Evolutionary conservation across 2,329 filamentous ascomycete genomes (phyloP).

Genomic region (Pseudopyricularia cyperi): DNA sequence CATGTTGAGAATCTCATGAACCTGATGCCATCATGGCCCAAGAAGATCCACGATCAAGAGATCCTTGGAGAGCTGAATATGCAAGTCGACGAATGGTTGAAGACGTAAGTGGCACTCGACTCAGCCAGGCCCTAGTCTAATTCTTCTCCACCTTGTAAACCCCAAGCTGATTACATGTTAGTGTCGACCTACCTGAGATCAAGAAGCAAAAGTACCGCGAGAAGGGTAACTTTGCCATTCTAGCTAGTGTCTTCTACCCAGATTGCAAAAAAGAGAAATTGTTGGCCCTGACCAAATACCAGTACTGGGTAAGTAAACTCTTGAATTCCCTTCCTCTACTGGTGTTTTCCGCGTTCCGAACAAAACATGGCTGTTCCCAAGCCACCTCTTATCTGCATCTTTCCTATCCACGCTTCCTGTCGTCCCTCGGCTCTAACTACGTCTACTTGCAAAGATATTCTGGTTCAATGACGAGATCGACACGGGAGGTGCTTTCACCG

Average conservation of each 20-base stretch:
- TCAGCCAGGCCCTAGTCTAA: neutral
- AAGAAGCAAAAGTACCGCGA: neutral
- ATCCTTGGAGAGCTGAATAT: neutral
- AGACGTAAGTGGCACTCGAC: neutral
- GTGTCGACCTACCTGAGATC: neutral
- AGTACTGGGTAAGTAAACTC: neutral
- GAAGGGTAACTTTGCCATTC: neutral
- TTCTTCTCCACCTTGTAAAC: neutral
- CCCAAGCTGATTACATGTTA: neutral
- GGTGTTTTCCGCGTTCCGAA: no score
- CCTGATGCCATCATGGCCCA: neutral
- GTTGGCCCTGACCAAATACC: neutral
- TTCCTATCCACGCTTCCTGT: no score
- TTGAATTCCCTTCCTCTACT: no score
- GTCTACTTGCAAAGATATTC: neutral
- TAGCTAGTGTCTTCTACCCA: neutral
- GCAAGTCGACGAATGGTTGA: neutral
- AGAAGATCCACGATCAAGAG: neutral
- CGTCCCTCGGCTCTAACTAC: neutral
- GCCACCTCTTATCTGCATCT: no score
- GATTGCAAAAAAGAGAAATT: neutral
- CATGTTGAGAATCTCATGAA: neutral
- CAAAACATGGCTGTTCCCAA: no score
- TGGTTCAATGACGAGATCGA: neutral
- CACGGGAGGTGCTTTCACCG: neutral